Evolutionary conservation across 2,329 filamentous ascomycete genomes (phyloP).

Genomic region (Geoglossum cookeanum): DNA sequence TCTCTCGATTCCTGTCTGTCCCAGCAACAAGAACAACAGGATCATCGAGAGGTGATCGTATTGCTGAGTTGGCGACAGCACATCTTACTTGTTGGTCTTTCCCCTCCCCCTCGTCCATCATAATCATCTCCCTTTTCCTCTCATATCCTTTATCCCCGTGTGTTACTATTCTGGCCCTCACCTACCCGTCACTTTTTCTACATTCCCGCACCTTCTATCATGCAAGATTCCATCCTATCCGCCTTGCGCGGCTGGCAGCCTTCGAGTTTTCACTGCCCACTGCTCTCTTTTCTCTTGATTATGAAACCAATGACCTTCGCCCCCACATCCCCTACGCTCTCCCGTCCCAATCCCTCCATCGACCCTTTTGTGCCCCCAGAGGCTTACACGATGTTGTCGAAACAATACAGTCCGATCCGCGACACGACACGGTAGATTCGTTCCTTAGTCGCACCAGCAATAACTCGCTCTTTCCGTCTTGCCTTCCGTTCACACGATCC

Average conservation of each 20-base stretch:
- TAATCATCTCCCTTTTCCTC: neutral
- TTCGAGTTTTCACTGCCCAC: neutral
- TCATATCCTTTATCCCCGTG: neutral
- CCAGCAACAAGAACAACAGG: neutral
- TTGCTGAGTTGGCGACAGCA: neutral
- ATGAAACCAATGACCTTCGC: neutral
- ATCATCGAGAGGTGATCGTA: neutral
- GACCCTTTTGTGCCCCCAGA: neutral
- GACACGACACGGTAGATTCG: neutral
- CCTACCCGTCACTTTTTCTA: neutral
- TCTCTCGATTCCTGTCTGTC: neutral
- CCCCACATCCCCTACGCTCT: neutral
- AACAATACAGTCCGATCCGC: neutral
- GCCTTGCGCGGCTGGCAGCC: constrained; percentile 1
- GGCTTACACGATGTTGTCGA: neutral
- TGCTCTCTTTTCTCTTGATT: neutral
- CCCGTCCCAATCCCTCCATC: neutral
- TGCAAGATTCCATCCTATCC: neutral
- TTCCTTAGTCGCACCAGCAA: neutral
- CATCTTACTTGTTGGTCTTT: constrained; percentile 3
- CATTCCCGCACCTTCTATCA: neutral
- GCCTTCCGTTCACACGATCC: neutral
- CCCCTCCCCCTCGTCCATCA: neutral
- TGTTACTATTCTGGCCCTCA: neutral
- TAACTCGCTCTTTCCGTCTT: neutral